Percentiles rank a stretch among this genome's conserved stretches.
phyloP scores from a whole-genome alignment of 2,329 filamentous ascomycete genomes.

The Aspergillus unguis region DNA sequence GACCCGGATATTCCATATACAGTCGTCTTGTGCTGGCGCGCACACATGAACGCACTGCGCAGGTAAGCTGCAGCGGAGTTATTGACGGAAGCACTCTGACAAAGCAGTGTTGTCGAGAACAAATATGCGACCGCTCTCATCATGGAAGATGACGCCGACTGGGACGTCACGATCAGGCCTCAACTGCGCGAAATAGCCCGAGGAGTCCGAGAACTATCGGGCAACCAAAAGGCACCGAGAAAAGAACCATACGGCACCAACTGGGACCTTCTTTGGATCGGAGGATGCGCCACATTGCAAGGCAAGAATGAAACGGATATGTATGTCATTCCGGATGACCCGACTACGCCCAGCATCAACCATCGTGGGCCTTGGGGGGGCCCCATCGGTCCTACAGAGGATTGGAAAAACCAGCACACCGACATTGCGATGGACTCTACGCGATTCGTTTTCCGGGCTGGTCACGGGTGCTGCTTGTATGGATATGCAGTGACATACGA shows the following conservation, averaged over 20 bases:
- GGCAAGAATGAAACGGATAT: conserved; percentile 28
- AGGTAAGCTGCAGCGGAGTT: conserved; percentile 17
- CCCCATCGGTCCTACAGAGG: conserved; percentile 17
- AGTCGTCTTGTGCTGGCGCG: conserved; percentile 44
- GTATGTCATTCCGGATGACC: conserved; percentile 30
- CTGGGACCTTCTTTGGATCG: conserved; percentile 55
- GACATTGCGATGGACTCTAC: conserved; percentile 30
- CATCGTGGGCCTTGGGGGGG: conserved; percentile 22
- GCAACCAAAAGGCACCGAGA: conserved; percentile 23
- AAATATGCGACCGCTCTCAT: conserved; percentile 50
- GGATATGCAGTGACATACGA: conserved; percentile 39
- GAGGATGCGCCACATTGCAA: conserved; percentile 44
- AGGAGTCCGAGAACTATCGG: conserved; percentile 29
- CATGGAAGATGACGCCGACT: conserved; percentile 58
- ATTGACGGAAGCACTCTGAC: background rate
- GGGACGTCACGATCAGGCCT: conserved; percentile 51
- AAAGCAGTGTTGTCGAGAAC: conserved; percentile 42
- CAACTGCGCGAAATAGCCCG: conserved; percentile 46
- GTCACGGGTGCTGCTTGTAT: conserved; percentile 34
- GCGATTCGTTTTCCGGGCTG: conserved; percentile 34
- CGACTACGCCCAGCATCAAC: conserved; percentile 22
- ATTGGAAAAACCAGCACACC: conserved; percentile 19
- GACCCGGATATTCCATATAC: conserved; percentile 18
- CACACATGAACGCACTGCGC: conserved; percentile 38
- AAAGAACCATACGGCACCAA: conserved; percentile 49